A percentile compares a stretch with the other conserved stretches of the same genome.
Conservation (phyloP, 2,329 filamentous ascomycete species). For the Leptodontidium sp. region DNA sequence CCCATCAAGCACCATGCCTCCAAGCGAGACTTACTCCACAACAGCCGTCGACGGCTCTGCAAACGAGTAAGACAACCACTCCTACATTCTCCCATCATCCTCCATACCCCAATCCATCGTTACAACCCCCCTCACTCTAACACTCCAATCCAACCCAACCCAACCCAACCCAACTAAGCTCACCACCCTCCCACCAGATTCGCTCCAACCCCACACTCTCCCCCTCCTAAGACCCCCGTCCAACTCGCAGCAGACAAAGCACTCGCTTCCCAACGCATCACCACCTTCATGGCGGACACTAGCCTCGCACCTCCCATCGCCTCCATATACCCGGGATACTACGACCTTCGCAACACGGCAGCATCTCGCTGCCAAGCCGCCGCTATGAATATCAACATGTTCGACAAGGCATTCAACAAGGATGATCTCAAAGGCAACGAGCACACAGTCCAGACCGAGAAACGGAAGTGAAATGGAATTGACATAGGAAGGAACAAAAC, state of each 20-base stretch:
- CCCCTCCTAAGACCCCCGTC: too few relatives aligned
- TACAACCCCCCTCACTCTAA: neutral
- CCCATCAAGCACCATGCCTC: neutral
- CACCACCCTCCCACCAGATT: too few relatives aligned
- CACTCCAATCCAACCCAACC: neutral
- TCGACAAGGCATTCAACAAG: neutral
- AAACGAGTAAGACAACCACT: neutral
- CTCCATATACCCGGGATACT: neutral
- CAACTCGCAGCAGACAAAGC: too few relatives aligned
- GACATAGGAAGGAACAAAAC: neutral
- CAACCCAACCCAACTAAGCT: neutral
- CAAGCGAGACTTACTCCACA: neutral
- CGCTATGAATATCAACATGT: neutral
- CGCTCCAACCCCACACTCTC: neutral
- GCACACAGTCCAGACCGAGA: neutral
- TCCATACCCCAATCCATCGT: neutral
- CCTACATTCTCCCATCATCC: too few relatives aligned
- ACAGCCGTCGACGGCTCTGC: conserved; percentile 5
- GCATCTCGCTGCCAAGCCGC: neutral
- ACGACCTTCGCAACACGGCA: neutral
- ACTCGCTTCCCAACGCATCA: conserved; percentile 1
- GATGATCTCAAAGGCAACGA: neutral
- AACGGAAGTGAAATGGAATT: neutral
- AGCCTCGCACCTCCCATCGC: neutral
- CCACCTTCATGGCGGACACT: conserved; percentile 5